A percentile compares a stretch with the other conserved stretches of the same genome.
Evolutionary conservation across 1,284 basidiomycete species (phyloP).

Genomic region (Apiotrichum laibachii): DNA sequence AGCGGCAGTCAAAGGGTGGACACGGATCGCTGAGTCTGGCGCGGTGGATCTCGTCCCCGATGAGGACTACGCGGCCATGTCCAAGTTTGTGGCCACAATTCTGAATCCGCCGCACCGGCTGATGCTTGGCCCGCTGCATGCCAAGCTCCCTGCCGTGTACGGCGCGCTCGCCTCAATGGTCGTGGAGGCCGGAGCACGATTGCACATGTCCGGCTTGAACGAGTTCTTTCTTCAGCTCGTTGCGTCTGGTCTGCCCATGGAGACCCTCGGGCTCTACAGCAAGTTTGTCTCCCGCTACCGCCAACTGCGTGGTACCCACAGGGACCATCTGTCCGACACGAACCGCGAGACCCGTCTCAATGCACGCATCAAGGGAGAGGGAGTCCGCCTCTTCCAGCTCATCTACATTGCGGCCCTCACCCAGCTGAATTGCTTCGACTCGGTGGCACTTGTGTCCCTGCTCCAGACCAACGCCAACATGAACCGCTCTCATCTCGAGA

Average conservation of each 20-base stretch:
- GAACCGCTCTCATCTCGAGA: not conserved
- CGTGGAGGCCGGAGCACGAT: slow-evolving; percentile 28
- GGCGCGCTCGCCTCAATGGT: slow-evolving; percentile 23
- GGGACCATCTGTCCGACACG: slow-evolving; percentile 13
- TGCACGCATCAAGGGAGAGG: slow-evolving; percentile 24
- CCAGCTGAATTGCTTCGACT: not conserved
- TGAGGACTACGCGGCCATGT: slow-evolving; percentile 15
- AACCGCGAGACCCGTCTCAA: slow-evolving; percentile 24
- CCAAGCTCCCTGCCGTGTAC: slow-evolving; percentile 8
- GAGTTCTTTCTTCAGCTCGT: slow-evolving; percentile 25
- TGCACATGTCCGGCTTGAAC: slow-evolving; percentile 23
- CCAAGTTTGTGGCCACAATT: slow-evolving; percentile 10
- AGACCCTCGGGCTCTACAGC: slow-evolving; percentile 13
- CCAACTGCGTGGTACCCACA: slow-evolving; percentile 23
- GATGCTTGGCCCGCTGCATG: too few relatives aligned
- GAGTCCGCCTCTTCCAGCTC: slow-evolving; percentile 21
- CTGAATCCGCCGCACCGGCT: not conserved
- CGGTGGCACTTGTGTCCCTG: not conserved
- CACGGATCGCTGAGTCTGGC: slow-evolving; percentile 10
- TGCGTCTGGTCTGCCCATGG: slow-evolving; percentile 17
- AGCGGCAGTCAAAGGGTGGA: slow-evolving; percentile 13
- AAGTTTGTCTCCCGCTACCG: slow-evolving; percentile 15
- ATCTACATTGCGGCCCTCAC: slow-evolving; percentile 6
- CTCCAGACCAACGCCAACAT: not conserved
- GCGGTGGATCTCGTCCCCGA: slow-evolving; percentile 1